phyloP scores from a whole-genome alignment of 306 rosid genomes.

The Medicago lupulina region DNA sequence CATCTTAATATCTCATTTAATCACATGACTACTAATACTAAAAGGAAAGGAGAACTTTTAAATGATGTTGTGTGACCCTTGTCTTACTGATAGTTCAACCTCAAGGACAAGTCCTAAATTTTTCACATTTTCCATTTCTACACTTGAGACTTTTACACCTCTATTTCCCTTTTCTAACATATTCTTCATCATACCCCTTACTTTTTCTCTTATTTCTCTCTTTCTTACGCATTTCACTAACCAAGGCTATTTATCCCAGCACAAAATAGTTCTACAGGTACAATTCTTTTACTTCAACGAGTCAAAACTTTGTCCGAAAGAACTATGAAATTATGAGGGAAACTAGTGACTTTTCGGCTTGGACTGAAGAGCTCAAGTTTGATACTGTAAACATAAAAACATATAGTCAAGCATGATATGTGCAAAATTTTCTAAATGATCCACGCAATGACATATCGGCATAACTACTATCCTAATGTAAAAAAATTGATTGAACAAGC shows the following conservation, averaged over 20 bases:
- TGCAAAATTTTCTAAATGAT: not conserved
- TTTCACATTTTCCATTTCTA: no score
- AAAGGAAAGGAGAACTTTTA: no score
- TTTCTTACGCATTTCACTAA: not conserved
- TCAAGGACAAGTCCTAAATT: no score
- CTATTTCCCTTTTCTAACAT: not conserved
- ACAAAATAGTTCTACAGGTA: not conserved
- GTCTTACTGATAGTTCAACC: no score
- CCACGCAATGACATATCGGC: not conserved
- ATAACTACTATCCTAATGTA: not conserved
- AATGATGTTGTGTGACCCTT: no score
- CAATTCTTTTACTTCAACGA: not conserved
- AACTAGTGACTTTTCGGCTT: not conserved
- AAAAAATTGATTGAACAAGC: not conserved
- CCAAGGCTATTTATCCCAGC: not conserved
- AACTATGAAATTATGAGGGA: not conserved
- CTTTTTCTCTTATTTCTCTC: not conserved
- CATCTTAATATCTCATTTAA: no score
- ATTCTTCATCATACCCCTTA: not conserved
- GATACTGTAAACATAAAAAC: constrained; percentile 9
- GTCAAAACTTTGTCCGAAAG: not conserved
- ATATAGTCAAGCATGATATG: not conserved
- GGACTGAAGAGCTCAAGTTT: not conserved
- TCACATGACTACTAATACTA: no score
- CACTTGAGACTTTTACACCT: not conserved